Conservation (phyloP, 148 eudicot species). For the Arbutus unedo region DNA sequence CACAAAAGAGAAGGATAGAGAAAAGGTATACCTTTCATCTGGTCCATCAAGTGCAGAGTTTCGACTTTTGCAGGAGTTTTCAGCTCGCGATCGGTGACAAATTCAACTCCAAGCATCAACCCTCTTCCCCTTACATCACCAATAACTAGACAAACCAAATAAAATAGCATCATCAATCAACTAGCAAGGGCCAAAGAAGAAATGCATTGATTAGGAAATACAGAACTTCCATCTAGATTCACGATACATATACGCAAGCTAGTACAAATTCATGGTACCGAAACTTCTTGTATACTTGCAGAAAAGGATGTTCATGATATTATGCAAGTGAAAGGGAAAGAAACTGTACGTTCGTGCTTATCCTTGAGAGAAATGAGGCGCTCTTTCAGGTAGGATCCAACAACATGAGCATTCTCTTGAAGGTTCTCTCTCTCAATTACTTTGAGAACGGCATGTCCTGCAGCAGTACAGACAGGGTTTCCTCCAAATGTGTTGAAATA, state of each 20-base stretch:
- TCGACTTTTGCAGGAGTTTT: conserved; percentile 94
- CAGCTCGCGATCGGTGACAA: conserved; percentile 70
- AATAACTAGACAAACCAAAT: conserved; percentile 53
- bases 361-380: conserved; percentile 66
- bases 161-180: conserved; percentile 10
- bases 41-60: conserved; percentile 81
- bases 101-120: conserved; percentile 85
- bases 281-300: neutral
- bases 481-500: conserved; percentile 99
- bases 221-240: neutral
- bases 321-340: neutral
- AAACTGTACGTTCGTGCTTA: conserved; percentile 69
- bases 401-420: conserved; percentile 79
- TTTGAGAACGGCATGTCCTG: conserved; percentile 82
- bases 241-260: neutral
- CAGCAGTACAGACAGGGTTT: conserved; percentile 93
- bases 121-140: conserved; percentile 99
- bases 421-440: conserved; percentile 90
- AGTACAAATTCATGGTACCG: neutral
- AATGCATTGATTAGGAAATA: neutral
- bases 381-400: conserved; percentile 75
- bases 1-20: neutral
- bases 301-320: neutral
- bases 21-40: conserved; percentile 68
- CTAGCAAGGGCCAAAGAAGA: neutral